Conservation (phyloP, 345 rosid species). For the Ceriops decandra region DNA sequence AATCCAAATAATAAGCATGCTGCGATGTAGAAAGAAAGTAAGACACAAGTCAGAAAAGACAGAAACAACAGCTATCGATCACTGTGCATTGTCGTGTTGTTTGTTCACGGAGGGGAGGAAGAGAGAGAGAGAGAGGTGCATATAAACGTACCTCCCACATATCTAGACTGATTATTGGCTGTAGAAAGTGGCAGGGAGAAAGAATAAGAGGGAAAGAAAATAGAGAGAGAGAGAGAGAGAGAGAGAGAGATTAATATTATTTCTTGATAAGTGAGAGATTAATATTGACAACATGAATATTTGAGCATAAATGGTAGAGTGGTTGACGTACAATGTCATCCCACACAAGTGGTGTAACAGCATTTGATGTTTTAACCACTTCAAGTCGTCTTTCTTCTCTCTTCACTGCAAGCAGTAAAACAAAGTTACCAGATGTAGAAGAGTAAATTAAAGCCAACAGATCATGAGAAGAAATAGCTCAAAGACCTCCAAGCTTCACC, state of each 20-base stretch:
- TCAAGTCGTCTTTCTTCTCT: conserved; percentile 69
- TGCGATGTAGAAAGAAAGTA: conserved; percentile 32
- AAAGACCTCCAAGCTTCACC: neutral
- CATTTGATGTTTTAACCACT: conserved; percentile 68
- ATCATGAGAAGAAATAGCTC: neutral
- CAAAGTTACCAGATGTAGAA: neutral
- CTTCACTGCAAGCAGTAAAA: conserved; percentile 54
- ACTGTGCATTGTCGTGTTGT: neutral
- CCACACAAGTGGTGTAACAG: conserved; percentile 74
- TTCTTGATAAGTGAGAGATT: neutral
- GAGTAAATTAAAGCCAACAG: neutral
- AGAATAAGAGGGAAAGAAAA: no score
- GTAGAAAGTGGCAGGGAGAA: conserved; percentile 28
- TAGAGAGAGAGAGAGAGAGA: no score
- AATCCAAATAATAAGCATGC: conserved; percentile 94
- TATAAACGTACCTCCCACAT: conserved; percentile 74
- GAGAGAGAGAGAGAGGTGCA: conserved; percentile 9
- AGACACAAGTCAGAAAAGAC: neutral
- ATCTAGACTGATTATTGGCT: conserved; percentile 89
- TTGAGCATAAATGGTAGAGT: neutral
- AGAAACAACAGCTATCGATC: neutral
- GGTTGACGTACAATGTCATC: conserved; percentile 67
- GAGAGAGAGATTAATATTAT: no score
- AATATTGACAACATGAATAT: conserved; percentile 10
- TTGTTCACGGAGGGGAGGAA: neutral